phyloP scores from a whole-genome alignment of 768 basidiomycete species.

The Saitozyma sp. region DNA sequence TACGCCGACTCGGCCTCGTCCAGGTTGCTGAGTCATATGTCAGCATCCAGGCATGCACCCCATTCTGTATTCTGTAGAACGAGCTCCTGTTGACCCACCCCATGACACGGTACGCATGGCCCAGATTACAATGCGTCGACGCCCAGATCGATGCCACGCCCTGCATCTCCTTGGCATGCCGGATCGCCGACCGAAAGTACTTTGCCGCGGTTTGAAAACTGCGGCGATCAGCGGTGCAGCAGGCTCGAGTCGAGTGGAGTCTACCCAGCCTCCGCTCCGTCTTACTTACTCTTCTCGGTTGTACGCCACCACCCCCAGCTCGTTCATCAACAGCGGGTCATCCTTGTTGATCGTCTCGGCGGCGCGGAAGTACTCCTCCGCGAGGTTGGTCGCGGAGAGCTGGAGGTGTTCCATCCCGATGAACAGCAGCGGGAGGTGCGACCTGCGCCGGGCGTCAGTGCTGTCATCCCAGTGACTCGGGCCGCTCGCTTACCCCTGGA shows the following conservation, averaged over 20 bases:
- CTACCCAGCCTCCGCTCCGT: too few species aligned
- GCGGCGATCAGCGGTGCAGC: slow-evolving; percentile 1
- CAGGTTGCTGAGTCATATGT: slow-evolving; percentile 14
- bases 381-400: slow-evolving; percentile 74
- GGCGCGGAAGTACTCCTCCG: slow-evolving; percentile 84
- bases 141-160: slow-evolving; percentile 82
- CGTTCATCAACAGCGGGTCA: slow-evolving; percentile 88
- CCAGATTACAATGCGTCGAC: slow-evolving; percentile 87
- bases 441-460: slow-evolving; percentile 57
- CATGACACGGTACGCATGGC: slow-evolving; percentile 79
- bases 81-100: slow-evolving; percentile 58
- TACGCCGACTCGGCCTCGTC: slow-evolving; percentile 74
- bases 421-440: slow-evolving; percentile 89
- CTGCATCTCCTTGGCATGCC: slow-evolving; percentile 80
- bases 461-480: not conserved
- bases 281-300: slow-evolving; percentile 70
- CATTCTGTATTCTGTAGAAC: too few species aligned
- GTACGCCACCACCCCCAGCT: slow-evolving; percentile 88
- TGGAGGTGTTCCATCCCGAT: slow-evolving; percentile 98
- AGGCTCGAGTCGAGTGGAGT: too few species aligned
- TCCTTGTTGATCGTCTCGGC: slow-evolving; percentile 75
- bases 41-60: not conserved
- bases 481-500: slow-evolving; percentile 69
- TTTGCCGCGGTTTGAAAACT: slow-evolving; percentile 73
- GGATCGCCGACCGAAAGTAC: slow-evolving; percentile 72